A percentile compares a stretch with the other conserved stretches of the same genome.
Conservation (phyloP, 352 stramenopile genomes). For the Phytophthora pisi region DNA sequence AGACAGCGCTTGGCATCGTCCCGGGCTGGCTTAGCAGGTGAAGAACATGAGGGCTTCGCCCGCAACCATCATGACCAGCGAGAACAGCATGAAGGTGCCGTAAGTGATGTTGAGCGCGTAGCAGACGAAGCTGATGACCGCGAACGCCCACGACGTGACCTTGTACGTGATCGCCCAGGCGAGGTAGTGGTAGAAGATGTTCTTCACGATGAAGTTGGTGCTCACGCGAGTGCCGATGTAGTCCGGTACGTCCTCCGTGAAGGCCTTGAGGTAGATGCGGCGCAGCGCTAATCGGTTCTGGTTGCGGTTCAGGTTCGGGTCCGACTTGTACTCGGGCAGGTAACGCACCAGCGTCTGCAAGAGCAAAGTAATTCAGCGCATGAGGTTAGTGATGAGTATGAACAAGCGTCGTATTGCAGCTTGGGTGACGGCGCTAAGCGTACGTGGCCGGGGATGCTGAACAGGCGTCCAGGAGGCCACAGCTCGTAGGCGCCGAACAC, state of each 20-base stretch:
- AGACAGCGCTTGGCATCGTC: constrained; percentile 18
- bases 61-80: constrained; percentile 50
- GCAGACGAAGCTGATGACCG: constrained; percentile 48
- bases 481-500: constrained; percentile 85
- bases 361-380: neutral
- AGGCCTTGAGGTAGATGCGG: constrained; percentile 79
- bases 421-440: constrained; percentile 1
- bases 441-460: constrained; percentile 75
- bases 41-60: constrained; percentile 81
- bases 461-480: constrained; percentile 77
- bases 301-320: constrained; percentile 78
- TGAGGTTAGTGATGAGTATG: too few relatives aligned
- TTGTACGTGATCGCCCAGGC: constrained; percentile 79
- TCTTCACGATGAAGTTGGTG: constrained; percentile 62
- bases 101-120: constrained; percentile 61
- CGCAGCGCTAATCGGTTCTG: constrained; percentile 82
- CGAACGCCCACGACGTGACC: constrained; percentile 51
- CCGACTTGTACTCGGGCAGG: constrained; percentile 69
- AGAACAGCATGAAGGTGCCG: constrained; percentile 66
- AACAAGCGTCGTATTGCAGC: neutral
- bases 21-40: constrained; percentile 57
- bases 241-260: constrained; percentile 72
- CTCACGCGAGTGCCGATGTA: constrained; percentile 59
- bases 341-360: constrained; percentile 74
- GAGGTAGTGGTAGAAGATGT: constrained; percentile 68